Percentiles rank a stretch among this genome's conserved stretches.
Conservation (phyloP, 805 yeast genomes). For the Alloascoidea hylecoeti region DNA sequence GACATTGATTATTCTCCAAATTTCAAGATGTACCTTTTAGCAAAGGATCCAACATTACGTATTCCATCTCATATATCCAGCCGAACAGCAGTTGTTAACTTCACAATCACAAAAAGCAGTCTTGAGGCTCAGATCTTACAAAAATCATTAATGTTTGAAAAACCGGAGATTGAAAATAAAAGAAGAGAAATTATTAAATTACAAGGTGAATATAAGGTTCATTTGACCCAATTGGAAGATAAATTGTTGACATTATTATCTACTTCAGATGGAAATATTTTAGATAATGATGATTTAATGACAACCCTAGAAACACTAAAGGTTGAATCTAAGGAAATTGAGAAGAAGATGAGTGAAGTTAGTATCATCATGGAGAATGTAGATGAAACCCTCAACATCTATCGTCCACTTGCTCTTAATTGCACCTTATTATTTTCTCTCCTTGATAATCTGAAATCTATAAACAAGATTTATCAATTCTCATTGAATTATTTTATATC, state of each 20-base stretch:
- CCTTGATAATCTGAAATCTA: constrained; percentile 23
- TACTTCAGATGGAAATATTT: constrained; percentile 40
- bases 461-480: constrained; percentile 47
- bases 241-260: constrained; percentile 43
- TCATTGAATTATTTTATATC: constrained; percentile 29
- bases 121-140: constrained; percentile 51
- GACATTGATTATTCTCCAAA: constrained; percentile 54
- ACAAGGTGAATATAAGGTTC: constrained; percentile 44
- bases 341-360: constrained; percentile 38
- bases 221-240: constrained; percentile 40
- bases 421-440: constrained; percentile 36
- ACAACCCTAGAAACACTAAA: constrained; percentile 53
- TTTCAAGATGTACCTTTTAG: constrained; percentile 45
- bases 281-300: constrained; percentile 53
- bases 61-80: constrained; percentile 45
- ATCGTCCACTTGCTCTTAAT: constrained; percentile 37
- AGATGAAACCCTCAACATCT: constrained; percentile 30
- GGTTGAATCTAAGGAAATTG: constrained; percentile 39
- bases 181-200: constrained; percentile 37
- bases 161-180: constrained; percentile 54
- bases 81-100: constrained; percentile 52
- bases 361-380: constrained; percentile 38
- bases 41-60: constrained; percentile 36
- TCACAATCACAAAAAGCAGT: constrained; percentile 54
- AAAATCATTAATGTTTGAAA: constrained; percentile 32